phyloP scores from a whole-genome alignment of 305 asterid genomes.

The Fraxinus albicans region DNA sequence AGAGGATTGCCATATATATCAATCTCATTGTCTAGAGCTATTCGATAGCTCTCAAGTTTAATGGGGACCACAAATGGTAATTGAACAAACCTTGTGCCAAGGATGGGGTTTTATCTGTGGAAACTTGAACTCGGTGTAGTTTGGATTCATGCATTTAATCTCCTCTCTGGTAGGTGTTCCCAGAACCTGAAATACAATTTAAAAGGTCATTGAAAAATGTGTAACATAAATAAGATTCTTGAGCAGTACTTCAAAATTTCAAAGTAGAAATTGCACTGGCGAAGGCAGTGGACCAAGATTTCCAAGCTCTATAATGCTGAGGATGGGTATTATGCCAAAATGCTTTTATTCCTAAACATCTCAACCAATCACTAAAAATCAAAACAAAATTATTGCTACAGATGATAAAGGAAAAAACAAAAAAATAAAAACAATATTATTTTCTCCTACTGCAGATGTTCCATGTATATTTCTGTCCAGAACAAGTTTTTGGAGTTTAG shows the following conservation, averaged over 20 bases:
- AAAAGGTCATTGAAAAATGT: constrained; percentile 15
- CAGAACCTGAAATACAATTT: constrained; percentile 65
- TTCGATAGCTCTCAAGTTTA: not conserved
- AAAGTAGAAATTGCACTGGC: constrained; percentile 2
- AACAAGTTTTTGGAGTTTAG: not conserved
- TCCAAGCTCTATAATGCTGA: constrained; percentile 8
- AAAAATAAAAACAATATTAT: not conserved
- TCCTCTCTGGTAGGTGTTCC: constrained; percentile 98
- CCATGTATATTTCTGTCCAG: not conserved
- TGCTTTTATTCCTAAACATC: not conserved
- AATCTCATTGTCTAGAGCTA: constrained; percentile 5
- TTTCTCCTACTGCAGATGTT: not conserved
- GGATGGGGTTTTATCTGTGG: constrained; percentile 89
- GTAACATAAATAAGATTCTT: not conserved
- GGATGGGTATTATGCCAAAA: not conserved
- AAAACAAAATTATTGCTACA: not conserved
- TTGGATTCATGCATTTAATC: constrained; percentile 86
- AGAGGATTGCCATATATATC: not conserved
- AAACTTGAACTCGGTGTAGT: constrained; percentile 74
- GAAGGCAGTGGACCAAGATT: not conserved
- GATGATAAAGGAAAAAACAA: not conserved
- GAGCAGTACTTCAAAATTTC: not conserved
- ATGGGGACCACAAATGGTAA: constrained; percentile 13
- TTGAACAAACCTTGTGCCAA: constrained; percentile 78
- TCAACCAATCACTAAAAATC: not conserved